These are phyloP conservation scores for Spinacia oleracea DNA, from an alignment of 179 eudicot genomes.

Conservation along the genomic window DNA sequence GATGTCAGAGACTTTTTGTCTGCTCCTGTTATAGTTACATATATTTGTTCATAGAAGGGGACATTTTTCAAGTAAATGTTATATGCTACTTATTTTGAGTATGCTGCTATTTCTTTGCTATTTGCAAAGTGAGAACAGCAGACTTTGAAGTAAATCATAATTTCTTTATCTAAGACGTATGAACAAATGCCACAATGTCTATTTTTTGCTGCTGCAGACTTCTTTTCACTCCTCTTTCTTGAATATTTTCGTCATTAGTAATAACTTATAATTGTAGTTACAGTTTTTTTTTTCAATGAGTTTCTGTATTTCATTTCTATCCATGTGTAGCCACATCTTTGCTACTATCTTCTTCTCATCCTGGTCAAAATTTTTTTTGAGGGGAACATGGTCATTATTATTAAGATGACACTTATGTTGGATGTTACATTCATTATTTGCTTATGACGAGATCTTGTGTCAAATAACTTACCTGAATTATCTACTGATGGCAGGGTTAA, in stretches of 20 bases:
- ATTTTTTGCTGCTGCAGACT: background rate
- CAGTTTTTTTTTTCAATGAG: background rate
- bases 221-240: background rate
- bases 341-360: background rate
- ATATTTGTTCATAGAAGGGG: background rate
- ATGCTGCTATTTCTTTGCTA: background rate
- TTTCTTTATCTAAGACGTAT: background rate
- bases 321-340: background rate
- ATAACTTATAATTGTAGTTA: background rate
- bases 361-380: too few relatives aligned
- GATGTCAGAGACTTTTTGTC: background rate
- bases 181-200: background rate
- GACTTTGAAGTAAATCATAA: background rate
- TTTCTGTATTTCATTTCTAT: background rate
- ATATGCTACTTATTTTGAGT: background rate
- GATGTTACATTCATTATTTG: background rate
- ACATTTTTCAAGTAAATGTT: background rate
- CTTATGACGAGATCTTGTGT: background rate
- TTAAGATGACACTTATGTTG: background rate
- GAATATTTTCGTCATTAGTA: background rate
- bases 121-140: background rate
- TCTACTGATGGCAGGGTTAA: slow-evolving; percentile 56
- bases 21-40: background rate
- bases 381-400: too few relatives aligned
- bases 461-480: slow-evolving; percentile 8